Evolutionary conservation across 768 basidiomycete genomes (phyloP).

Genomic region (Agaricus blazei): DNA sequence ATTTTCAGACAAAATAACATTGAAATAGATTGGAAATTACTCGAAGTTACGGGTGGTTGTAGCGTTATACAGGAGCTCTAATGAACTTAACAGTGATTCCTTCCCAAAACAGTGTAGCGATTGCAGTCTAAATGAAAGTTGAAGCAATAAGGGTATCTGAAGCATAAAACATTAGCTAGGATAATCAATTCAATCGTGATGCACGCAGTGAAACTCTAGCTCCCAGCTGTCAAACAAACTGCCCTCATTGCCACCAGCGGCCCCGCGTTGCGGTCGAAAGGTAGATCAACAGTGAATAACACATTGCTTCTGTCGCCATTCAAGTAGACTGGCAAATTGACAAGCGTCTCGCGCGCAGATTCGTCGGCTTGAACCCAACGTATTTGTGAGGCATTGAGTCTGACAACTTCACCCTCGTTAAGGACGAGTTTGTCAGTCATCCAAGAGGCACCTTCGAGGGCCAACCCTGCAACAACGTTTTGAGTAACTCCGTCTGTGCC

Average conservation of each 20-base stretch:
- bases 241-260: slow-evolving; percentile 81
- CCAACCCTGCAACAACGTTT: slow-evolving; percentile 52
- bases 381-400: slow-evolving; percentile 77
- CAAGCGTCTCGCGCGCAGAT: slow-evolving; percentile 33
- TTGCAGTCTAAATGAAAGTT: not conserved
- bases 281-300: slow-evolving; percentile 83
- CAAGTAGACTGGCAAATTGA: slow-evolving; percentile 89
- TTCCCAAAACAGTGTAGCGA: not conserved
- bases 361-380: slow-evolving; percentile 73
- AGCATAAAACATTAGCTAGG: slow-evolving; percentile 1
- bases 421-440: slow-evolving; percentile 60
- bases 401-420: slow-evolving; percentile 79
- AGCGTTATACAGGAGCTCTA: slow-evolving; percentile 20
- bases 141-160: not conserved
- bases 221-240: slow-evolving; percentile 84
- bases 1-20: slow-evolving; percentile 72
- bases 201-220: slow-evolving; percentile 28
- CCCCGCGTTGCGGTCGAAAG: slow-evolving; percentile 63
- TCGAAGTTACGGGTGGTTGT: slow-evolving; percentile 56
- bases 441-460: slow-evolving; percentile 86
- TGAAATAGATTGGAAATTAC: slow-evolving; percentile 86
- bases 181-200: not conserved
- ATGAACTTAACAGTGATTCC: not conserved
- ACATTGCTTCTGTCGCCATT: slow-evolving; percentile 88
- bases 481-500: slow-evolving; percentile 9